A percentile compares a stretch with the other conserved stretches of the same genome.
Conservation (phyloP, 2,329 filamentous ascomycete genomes). For the Stemphylium beticola region DNA sequence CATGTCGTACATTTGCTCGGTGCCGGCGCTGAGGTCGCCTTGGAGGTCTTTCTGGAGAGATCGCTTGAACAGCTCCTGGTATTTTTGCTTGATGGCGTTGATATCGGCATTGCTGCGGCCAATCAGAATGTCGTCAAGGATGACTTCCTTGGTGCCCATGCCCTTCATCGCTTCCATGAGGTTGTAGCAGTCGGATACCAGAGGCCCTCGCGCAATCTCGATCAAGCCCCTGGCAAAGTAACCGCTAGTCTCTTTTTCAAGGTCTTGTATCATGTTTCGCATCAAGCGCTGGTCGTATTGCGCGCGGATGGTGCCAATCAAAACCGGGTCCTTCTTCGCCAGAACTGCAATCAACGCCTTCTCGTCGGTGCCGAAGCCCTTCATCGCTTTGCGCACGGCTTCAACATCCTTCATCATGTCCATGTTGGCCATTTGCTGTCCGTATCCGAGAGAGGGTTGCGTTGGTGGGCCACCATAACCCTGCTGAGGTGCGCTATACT, state of each 20-base stretch:
- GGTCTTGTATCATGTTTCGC: constrained; percentile 73
- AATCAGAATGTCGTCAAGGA: constrained; percentile 86
- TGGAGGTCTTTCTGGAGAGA: constrained; percentile 75
- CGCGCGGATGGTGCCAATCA: constrained; percentile 68
- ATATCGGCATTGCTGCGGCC: constrained; percentile 86
- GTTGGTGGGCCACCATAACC: constrained; percentile 47
- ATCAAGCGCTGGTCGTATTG: constrained; percentile 68
- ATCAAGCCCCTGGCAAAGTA: constrained; percentile 78
- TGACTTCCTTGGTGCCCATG: constrained; percentile 81
- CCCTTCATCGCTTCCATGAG: constrained; percentile 77
- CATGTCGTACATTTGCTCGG: constrained; percentile 82
- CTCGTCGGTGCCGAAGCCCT: constrained; percentile 91
- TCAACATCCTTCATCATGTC: constrained; percentile 74
- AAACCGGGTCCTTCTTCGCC: constrained; percentile 75
- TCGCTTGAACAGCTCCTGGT: constrained; percentile 69
- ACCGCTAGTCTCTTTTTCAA: constrained; percentile 75
- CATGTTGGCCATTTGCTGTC: constrained; percentile 63
- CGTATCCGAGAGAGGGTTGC: constrained; percentile 73
- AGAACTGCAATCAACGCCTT: constrained; percentile 74
- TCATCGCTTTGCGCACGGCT: constrained; percentile 81
- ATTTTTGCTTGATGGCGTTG: constrained; percentile 80
- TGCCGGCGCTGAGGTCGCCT: constrained; percentile 83
- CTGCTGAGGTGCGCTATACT: constrained; percentile 25
- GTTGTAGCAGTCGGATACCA: constrained; percentile 75
- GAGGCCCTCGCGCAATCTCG: constrained; percentile 77